A percentile compares a stretch with the other conserved stretches of the same genome.
These are phyloP conservation scores for Apiospora hydei DNA, from an alignment of 2,329 filamentous ascomycete genomes.

Conservation along the genomic window DNA sequence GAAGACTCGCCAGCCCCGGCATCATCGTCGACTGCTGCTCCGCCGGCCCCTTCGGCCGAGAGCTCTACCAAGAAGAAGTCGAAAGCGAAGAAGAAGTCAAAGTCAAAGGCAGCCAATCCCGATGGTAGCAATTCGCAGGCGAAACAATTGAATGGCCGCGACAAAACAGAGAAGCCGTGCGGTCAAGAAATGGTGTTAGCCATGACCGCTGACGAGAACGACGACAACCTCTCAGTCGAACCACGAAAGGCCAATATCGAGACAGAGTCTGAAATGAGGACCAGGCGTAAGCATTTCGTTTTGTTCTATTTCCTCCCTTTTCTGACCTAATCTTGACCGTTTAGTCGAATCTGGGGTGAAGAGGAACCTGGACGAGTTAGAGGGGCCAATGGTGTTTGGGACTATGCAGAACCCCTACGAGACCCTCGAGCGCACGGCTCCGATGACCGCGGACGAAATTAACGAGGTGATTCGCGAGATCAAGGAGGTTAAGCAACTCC, in stretches of 20 bases:
- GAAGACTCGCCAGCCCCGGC: neutral
- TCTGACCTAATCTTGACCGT: neutral
- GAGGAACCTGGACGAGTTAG: conserved; percentile 42
- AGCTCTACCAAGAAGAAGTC: conserved; percentile 42
- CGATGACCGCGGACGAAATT: conserved; percentile 51
- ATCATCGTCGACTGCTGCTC: conserved; percentile 12
- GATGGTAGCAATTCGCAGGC: neutral
- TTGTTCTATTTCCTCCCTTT: neutral
- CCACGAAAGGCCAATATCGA: conserved; percentile 51
- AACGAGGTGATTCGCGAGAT: conserved; percentile 51
- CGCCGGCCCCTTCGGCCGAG: conserved; percentile 29
- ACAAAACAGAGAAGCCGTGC: conserved; percentile 21
- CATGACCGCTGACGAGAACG: conserved; percentile 29
- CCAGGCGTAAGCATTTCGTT: conserved; percentile 9
- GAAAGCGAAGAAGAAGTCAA: conserved; percentile 40
- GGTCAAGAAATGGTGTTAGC: conserved; percentile 33
- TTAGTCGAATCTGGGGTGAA: conserved; percentile 39
- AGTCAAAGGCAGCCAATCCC: conserved; percentile 32
- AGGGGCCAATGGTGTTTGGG: conserved; percentile 44
- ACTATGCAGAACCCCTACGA: conserved; percentile 41
- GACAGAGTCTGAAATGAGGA: conserved; percentile 47
- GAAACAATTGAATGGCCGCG: neutral
- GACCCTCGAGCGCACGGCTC: conserved; percentile 43
- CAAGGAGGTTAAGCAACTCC: conserved; percentile 54
- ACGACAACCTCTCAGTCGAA: conserved; percentile 31